Conservation (phyloP, 2,329 filamentous ascomycete genomes). For the Arthrobotrys megalospora region DNA sequence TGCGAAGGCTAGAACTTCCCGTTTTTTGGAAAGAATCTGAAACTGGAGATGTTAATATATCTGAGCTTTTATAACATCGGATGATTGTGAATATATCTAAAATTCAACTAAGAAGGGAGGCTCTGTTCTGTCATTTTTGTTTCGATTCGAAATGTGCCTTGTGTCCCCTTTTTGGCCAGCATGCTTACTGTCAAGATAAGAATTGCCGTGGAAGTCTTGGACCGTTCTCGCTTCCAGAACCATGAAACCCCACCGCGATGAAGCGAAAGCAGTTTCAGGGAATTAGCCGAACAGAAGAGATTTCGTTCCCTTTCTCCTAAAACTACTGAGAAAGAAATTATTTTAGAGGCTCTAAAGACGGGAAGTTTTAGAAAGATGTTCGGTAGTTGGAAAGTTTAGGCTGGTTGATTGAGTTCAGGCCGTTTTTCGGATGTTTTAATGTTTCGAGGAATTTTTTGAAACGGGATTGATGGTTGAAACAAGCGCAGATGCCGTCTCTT, state of each 20-base stretch:
- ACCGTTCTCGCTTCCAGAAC: conserved; percentile 45
- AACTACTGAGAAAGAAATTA: no score
- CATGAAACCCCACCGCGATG: conserved; percentile 32
- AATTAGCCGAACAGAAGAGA: conserved; percentile 54
- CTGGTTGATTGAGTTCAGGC: conserved; percentile 1
- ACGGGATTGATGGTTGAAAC: conserved; percentile 23
- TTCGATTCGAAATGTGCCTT: background rate
- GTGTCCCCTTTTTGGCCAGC: conserved; percentile 1
- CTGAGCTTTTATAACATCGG: conserved; percentile 19
- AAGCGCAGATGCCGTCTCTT: conserved; percentile 15
- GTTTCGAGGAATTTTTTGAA: conserved; percentile 13
- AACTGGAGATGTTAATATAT: conserved; percentile 15
- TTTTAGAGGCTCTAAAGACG: background rate
- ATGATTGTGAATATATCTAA: conserved; percentile 35
- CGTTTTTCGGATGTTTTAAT: background rate
- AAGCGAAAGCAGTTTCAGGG: conserved; percentile 58
- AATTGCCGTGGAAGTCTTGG: conserved; percentile 18
- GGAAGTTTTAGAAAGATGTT: background rate
- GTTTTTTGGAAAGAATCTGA: conserved; percentile 3
- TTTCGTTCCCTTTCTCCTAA: conserved; percentile 32
- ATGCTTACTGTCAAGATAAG: conserved; percentile 16
- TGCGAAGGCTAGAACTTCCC: conserved; percentile 2
- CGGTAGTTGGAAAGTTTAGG: conserved; percentile 35
- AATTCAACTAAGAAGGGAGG: conserved; percentile 27
- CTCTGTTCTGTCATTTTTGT: conserved; percentile 8